Evolutionary conservation across 2,329 filamentous ascomycete genomes (phyloP).

Genomic region (Colletotrichum chlorophyti): DNA sequence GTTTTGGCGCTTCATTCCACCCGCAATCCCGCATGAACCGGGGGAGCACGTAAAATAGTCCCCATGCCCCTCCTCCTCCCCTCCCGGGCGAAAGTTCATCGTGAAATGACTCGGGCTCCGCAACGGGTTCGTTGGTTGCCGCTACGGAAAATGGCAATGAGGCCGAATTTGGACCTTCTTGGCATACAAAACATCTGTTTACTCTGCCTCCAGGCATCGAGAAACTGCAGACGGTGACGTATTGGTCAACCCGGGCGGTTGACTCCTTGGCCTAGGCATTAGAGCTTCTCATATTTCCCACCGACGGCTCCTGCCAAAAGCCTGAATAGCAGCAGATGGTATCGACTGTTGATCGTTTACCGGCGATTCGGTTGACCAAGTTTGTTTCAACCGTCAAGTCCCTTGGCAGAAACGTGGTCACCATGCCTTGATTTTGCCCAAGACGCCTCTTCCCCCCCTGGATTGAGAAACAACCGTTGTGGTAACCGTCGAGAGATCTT

Average conservation of each 20-base stretch:
- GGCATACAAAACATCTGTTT: conserved; percentile 7
- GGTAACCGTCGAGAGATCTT: conserved; percentile 11
- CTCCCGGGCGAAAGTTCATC: too few species aligned
- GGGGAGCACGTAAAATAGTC: not conserved
- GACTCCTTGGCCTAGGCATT: not conserved
- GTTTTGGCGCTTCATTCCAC: not conserved
- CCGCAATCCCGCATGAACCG: conserved; percentile 10
- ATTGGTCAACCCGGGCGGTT: not conserved
- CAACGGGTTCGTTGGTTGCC: conserved; percentile 7
- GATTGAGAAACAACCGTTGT: not conserved
- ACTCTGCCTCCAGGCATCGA: not conserved
- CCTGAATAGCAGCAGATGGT: not conserved
- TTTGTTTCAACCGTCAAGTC: not conserved
- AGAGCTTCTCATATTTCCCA: not conserved
- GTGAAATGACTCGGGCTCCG: conserved; percentile 12
- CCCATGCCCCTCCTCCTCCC: not conserved
- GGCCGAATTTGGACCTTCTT: conserved; percentile 14
- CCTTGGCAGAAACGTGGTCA: conserved; percentile 14
- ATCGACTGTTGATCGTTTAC: not conserved
- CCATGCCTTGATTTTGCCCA: not conserved
- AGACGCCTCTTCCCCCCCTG: not conserved
- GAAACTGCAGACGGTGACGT: conserved; percentile 20
- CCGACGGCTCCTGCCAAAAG: not conserved
- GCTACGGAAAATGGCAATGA: conserved; percentile 5
- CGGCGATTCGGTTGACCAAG: not conserved